Evolutionary conservation across 2,329 filamentous ascomycete genomes (phyloP).

Genomic region (Cladosporium austrohemisphaericum): DNA sequence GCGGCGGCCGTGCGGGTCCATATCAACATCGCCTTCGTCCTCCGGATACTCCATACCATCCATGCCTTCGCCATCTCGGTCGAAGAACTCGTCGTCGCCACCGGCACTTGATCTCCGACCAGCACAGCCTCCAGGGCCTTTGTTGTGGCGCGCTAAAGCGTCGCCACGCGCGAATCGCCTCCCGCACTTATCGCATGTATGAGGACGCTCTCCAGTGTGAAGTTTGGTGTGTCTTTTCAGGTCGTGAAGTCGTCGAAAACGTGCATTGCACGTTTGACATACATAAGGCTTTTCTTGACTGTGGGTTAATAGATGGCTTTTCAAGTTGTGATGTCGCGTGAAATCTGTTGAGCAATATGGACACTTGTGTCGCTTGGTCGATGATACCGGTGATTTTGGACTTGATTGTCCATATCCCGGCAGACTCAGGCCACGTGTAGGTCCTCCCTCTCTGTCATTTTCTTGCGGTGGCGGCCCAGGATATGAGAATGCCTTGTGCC

Average conservation of each 20-base stretch:
- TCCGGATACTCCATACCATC: slow-evolving; percentile 58
- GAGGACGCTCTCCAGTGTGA: slow-evolving; percentile 92
- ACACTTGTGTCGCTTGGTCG: slow-evolving; percentile 89
- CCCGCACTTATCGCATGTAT: slow-evolving; percentile 91
- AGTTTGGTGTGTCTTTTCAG: slow-evolving; percentile 94
- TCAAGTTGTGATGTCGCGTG: slow-evolving; percentile 93
- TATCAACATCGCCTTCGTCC: slow-evolving; percentile 59
- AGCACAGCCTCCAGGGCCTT: slow-evolving; percentile 91
- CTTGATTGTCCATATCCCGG: slow-evolving; percentile 53
- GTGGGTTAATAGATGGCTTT: slow-evolving; percentile 94
- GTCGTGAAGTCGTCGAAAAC: slow-evolving; percentile 89
- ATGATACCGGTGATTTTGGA: slow-evolving; percentile 60
- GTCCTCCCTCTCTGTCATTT: slow-evolving; percentile 46
- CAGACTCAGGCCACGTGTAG: slow-evolving; percentile 56
- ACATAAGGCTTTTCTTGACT: slow-evolving; percentile 98
- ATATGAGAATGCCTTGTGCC: slow-evolving; percentile 60
- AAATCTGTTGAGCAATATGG: slow-evolving; percentile 96
- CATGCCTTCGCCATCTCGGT: slow-evolving; percentile 53
- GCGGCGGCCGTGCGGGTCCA: slow-evolving; percentile 47
- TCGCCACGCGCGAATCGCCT: slow-evolving; percentile 93
- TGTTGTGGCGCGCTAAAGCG: slow-evolving; percentile 89
- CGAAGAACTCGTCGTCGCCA: slow-evolving; percentile 65
- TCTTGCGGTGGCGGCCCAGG: slow-evolving; percentile 53
- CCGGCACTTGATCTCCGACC: slow-evolving; percentile 84
- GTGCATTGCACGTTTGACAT: slow-evolving; percentile 86